phyloP scores from a whole-genome alignment of 768 basidiomycete species.

The Cystoderma amianthinum region DNA sequence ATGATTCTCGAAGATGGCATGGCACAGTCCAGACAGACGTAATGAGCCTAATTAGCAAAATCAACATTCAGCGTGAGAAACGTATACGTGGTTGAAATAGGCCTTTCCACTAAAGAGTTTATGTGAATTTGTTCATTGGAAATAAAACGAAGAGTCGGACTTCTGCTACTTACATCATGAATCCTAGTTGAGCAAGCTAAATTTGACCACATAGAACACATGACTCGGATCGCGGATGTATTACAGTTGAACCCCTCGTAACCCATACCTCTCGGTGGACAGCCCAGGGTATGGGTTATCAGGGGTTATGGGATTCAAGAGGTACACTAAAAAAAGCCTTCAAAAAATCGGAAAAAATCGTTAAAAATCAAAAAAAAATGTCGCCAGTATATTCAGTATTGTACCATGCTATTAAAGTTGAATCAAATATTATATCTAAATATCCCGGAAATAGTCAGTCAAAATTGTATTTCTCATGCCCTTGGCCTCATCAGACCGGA shows the following conservation, averaged over 20 bases:
- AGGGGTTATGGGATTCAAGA: conserved; percentile 4
- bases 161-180: no score
- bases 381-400: neutral
- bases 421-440: conserved; percentile 2
- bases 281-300: conserved; percentile 5
- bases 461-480: conserved; percentile 10
- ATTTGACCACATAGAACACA: no score
- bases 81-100: no score
- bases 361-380: neutral
- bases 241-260: neutral
- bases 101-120: no score
- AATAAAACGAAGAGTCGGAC: no score
- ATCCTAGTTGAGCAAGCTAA: no score
- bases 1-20: no score
- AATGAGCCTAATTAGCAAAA: no score
- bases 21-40: no score
- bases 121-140: no score
- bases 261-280: conserved; percentile 3
- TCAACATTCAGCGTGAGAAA: no score
- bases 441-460: conserved; percentile 8
- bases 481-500: conserved; percentile 9
- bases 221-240: no score
- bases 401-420: neutral
- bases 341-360: neutral
- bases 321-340: neutral